phyloP scores from a whole-genome alignment of 1,284 basidiomycete species.

The Xerocomus nothofagi region DNA sequence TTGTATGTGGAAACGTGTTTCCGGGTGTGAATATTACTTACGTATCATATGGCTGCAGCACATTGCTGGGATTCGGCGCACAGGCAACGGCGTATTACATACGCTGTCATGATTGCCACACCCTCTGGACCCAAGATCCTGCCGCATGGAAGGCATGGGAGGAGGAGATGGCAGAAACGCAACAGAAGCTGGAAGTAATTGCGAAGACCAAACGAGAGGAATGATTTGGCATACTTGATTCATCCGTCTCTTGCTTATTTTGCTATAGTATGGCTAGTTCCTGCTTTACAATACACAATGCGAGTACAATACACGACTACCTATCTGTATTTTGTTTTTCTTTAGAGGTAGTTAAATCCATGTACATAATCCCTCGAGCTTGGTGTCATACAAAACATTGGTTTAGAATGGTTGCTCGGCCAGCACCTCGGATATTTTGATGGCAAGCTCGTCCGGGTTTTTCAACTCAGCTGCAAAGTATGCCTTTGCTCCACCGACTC shows the following conservation, averaged over 20 bases:
- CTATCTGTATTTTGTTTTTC: not conserved
- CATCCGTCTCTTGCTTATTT: not conserved
- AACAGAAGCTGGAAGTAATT: constrained; percentile 29
- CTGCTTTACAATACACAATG: not conserved
- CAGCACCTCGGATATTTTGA: constrained; percentile 50
- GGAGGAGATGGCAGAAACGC: constrained; percentile 38
- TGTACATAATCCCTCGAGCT: not conserved
- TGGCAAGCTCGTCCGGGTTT: constrained; percentile 44
- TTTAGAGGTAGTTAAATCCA: not conserved
- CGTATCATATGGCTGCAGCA: constrained; percentile 28
- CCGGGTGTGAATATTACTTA: constrained; percentile 10
- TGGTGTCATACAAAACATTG: not conserved
- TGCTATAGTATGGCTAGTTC: not conserved
- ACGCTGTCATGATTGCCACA: constrained; percentile 47
- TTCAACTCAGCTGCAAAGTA: constrained; percentile 56
- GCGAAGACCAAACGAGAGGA: not conserved
- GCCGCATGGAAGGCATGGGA: constrained; percentile 38
- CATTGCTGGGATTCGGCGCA: constrained; percentile 41
- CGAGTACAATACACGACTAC: not conserved
- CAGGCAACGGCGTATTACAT: constrained; percentile 46
- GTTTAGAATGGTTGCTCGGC: constrained; percentile 48
- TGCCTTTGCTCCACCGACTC: constrained; percentile 49
- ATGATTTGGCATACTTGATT: not conserved
- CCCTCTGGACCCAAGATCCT: constrained; percentile 35
- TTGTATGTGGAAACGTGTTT: constrained; percentile 41